Evolutionary conservation across 306 rosid genomes (phyloP), one percentile per base, ranked within the genome.

Genomic region (Purshia tridentata): DNA sequence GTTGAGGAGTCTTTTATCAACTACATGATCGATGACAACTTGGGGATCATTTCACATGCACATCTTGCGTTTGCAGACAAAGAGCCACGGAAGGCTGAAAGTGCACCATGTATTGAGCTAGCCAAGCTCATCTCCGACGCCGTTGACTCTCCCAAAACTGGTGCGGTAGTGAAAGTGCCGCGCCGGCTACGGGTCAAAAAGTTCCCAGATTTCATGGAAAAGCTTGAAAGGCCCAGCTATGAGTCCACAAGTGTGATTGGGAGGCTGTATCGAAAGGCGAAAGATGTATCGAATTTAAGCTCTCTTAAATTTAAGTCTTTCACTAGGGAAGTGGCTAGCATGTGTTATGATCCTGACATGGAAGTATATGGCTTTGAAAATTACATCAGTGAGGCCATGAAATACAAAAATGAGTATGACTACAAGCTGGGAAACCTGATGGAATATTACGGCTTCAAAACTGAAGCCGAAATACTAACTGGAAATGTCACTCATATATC

Each of bases 401-500:
- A 29, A 1, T 50, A 86, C 87, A 91, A 91, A 70, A 72, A 3
- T 53, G 85, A 48, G 66, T 91, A 88, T 72, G 97, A 91, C 73
- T 44, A 63, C 75, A 88, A 75, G 81, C 69, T 91, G 75, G 74
- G 84, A 19, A 86, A 80, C 72, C 55, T 91, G n/a, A 84, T 91
- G 88, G 84, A 85, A 42, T 86, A 88, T 80, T 90, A 90, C 56
- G 90, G 86, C 19, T 76, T 90, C 77, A 80, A 83, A 52, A 85
- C 90, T 14, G 94, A 91, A 74, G 86, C 86, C 18, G 97, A 86
- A 76, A 81, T 91, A 55, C 67, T 88, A 1, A 86, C 87, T 70
- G 96, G 93, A 4, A 86, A 72, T 52, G 67, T 86, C 29, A 74
- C 86, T 73, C 81, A 55, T 59, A 82, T 81, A 88, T 80, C 89